Percentiles rank a stretch among this genome's conserved stretches.
Conservation (phyloP, 2,329 filamentous ascomycete genomes). For the Ascochyta fabae region DNA sequence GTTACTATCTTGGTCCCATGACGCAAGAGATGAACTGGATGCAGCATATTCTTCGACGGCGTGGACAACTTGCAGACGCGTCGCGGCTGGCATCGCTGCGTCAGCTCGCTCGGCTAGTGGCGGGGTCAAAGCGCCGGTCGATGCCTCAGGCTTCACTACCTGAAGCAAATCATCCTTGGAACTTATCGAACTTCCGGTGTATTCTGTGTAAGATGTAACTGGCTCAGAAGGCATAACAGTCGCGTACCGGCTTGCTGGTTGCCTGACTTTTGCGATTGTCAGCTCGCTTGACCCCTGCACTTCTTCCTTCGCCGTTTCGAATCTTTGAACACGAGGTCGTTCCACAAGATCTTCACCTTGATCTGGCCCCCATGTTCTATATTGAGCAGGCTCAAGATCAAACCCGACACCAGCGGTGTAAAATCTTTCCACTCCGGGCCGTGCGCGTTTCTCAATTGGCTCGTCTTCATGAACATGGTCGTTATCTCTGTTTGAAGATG, state of each 20-base stretch:
- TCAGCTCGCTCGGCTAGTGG: constrained; percentile 6
- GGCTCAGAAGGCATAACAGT: constrained; percentile 13
- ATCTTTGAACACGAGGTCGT: constrained; percentile 22
- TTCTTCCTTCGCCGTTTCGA: constrained; percentile 12
- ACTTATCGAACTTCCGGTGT: constrained; percentile 10
- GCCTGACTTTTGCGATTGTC: constrained; percentile 17
- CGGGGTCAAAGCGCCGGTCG: constrained; percentile 14
- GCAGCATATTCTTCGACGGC: constrained; percentile 39
- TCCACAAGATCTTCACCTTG: constrained; percentile 15
- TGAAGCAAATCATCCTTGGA: constrained; percentile 8
- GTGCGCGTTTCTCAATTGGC: background rate
- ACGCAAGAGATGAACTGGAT: constrained; percentile 40
- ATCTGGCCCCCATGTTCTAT: background rate
- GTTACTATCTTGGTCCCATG: constrained; percentile 41
- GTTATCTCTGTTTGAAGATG: background rate
- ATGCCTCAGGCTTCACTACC: constrained; percentile 10
- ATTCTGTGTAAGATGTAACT: constrained; percentile 14
- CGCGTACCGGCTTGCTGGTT: constrained; percentile 10
- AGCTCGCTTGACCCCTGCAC: constrained; percentile 21
- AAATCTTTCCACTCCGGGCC: background rate
- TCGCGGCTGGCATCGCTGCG: constrained; percentile 10
- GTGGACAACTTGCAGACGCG: constrained; percentile 38
- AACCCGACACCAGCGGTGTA: constrained; percentile 3
- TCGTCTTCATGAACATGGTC: background rate
- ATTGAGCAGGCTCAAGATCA: background rate